phyloP scores from a whole-genome alignment of 2,329 filamentous ascomycete species.

The Beauveria australis region DNA sequence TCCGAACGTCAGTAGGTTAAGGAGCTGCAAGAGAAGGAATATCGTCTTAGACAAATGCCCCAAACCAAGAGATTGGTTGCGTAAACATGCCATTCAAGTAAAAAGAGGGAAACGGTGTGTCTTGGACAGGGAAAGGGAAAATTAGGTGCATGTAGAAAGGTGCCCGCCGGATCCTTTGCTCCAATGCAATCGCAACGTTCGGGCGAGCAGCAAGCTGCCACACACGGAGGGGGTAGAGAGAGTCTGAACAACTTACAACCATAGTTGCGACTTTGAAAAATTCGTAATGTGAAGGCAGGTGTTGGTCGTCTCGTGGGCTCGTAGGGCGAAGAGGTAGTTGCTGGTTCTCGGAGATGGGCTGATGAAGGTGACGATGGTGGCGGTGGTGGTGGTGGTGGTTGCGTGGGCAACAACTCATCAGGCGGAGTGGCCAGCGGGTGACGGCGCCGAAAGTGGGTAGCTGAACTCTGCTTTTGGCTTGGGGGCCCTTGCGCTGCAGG shows the following conservation, averaged over 20 bases:
- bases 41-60: slow-evolving; percentile 25
- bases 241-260: slow-evolving; percentile 3
- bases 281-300: background rate
- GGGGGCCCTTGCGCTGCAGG: background rate
- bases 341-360: background rate
- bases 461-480: background rate
- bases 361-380: background rate
- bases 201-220: background rate
- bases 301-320: background rate
- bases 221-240: background rate
- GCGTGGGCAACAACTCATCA: slow-evolving; percentile 10
- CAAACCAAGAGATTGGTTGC: background rate
- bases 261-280: background rate
- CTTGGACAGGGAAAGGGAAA: background rate
- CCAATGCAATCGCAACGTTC: background rate
- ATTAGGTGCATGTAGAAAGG: no score
- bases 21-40: slow-evolving; percentile 36
- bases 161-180: background rate
- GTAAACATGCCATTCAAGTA: background rate
- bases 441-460: background rate
- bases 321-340: background rate
- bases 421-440: slow-evolving; percentile 2
- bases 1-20: slow-evolving; percentile 61
- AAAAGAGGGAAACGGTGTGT: no score
- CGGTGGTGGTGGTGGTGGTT: slow-evolving; percentile 9